These are phyloP conservation scores for Rosa rugosa DNA, from an alignment of 306 rosid genomes.

Conservation along the genomic window DNA sequence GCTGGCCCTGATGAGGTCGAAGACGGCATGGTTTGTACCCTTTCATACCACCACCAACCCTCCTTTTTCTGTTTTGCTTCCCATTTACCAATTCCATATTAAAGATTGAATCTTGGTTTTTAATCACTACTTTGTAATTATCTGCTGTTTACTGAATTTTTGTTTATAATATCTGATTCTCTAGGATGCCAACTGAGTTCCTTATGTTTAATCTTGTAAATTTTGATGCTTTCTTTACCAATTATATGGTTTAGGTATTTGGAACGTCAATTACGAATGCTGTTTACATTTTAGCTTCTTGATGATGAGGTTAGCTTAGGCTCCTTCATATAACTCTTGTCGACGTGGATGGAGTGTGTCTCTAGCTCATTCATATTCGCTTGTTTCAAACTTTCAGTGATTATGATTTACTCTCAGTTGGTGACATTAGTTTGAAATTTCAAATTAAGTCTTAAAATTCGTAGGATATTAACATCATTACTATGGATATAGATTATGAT, in stretches of 20 bases:
- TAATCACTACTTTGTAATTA: background rate
- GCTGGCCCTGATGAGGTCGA: slow-evolving; percentile 89
- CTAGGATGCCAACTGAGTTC: background rate
- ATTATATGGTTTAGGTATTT: background rate
- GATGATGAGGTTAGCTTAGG: background rate
- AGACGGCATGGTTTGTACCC: slow-evolving; percentile 99
- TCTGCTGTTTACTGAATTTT: background rate
- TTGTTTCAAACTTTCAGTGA: no score
- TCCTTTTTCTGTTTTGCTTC: background rate
- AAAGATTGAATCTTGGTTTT: background rate
- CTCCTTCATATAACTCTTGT: background rate
- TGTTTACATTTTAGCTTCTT: background rate
- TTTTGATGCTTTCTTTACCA: background rate
- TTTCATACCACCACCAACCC: slow-evolving; percentile 49
- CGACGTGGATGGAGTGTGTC: background rate
- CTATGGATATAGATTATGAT: background rate
- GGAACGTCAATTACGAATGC: background rate
- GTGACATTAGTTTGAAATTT: background rate
- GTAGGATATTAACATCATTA: background rate
- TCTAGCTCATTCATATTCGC: background rate
- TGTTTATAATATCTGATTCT: background rate
- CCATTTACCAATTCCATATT: background rate
- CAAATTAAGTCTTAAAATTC: background rate
- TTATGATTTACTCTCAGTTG: background rate
- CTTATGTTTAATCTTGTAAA: background rate